These are phyloP conservation scores for Nemania sp. DNA, from an alignment of 2,329 filamentous ascomycete species.

Conservation along the genomic window DNA sequence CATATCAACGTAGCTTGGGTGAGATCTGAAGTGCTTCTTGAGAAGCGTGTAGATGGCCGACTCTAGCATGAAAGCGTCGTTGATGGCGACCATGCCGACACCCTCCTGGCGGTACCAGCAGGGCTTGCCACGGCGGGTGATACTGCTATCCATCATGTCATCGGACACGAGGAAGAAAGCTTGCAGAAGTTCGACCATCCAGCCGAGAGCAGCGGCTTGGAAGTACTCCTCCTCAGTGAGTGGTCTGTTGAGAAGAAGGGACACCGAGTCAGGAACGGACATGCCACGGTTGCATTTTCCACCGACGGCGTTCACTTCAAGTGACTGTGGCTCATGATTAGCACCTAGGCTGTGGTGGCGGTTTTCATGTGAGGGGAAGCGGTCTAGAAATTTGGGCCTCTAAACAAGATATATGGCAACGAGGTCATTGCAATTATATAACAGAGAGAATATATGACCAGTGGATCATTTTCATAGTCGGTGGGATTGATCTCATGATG, in stretches of 20 bases:
- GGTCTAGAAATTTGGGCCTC: not conserved
- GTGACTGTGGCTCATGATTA: slow-evolving; percentile 65
- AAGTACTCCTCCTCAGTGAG: slow-evolving; percentile 89
- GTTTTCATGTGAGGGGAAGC: not conserved
- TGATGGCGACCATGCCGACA: slow-evolving; percentile 97
- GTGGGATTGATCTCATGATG: not conserved
- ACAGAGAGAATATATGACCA: not conserved
- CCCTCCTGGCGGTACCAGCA: slow-evolving; percentile 95
- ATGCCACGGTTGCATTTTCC: slow-evolving; percentile 99
- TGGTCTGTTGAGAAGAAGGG: slow-evolving; percentile 77
- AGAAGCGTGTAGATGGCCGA: slow-evolving; percentile 88
- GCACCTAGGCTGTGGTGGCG: not conserved
- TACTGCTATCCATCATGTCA: slow-evolving; percentile 97
- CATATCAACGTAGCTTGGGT: slow-evolving; percentile 89
- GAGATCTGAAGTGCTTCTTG: slow-evolving; percentile 91
- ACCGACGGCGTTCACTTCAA: slow-evolving; percentile 88
- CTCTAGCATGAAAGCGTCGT: slow-evolving; percentile 98
- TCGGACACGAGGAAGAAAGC: slow-evolving; percentile 99
- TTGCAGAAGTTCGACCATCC: slow-evolving; percentile 98
- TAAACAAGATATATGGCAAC: not conserved
- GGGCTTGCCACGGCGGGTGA: slow-evolving; percentile 91
- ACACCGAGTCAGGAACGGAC: slow-evolving; percentile 92
- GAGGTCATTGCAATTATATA: not conserved
- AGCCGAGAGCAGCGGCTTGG: slow-evolving; percentile 87
- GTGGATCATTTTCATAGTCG: not conserved